Evolutionary conservation across 805 yeast genomes (phyloP).

Genomic region (Lachancea quebecensis): DNA sequence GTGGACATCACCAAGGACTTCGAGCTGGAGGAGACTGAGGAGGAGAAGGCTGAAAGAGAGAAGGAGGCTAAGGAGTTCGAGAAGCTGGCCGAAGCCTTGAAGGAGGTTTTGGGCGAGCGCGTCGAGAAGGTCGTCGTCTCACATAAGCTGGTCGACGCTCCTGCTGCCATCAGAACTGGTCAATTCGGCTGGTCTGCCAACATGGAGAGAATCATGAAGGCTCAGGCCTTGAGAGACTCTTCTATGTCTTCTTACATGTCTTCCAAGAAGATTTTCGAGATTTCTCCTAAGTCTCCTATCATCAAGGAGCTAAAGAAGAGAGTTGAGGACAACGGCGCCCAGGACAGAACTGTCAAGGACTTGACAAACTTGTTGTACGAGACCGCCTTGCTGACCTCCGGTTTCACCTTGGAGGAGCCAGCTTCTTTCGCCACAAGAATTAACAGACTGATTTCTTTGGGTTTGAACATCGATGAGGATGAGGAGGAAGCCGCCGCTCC

Average conservation of each 20-base stretch:
- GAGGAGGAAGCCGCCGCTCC: constrained; percentile 44
- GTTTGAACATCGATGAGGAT: constrained; percentile 95
- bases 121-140: constrained; percentile 99
- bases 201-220: constrained; percentile 99
- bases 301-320: constrained; percentile 92
- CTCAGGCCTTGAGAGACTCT: constrained; percentile 98
- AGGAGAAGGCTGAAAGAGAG: constrained; percentile 93
- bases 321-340: constrained; percentile 96
- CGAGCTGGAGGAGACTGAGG: constrained; percentile 97
- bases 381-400: constrained; percentile 97
- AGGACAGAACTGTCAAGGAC: constrained; percentile 97
- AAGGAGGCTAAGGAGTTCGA: constrained; percentile 87
- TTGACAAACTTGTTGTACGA: constrained; percentile 93
- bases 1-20: constrained; percentile 99
- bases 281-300: constrained; percentile 93
- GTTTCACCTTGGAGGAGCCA: constrained; percentile 99
- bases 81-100: constrained; percentile 89
- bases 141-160: constrained; percentile 94
- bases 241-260: constrained; percentile 99
- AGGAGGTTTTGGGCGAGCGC: constrained; percentile 96
- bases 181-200: constrained; percentile 99
- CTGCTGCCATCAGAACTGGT: constrained; percentile 99
- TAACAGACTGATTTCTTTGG: constrained; percentile 95
- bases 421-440: constrained; percentile 94
- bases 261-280: constrained; percentile 98